These are phyloP conservation scores for Raffaelea deltoideospora DNA, from an alignment of 2,329 filamentous ascomycete genomes.

Conservation along the genomic window DNA sequence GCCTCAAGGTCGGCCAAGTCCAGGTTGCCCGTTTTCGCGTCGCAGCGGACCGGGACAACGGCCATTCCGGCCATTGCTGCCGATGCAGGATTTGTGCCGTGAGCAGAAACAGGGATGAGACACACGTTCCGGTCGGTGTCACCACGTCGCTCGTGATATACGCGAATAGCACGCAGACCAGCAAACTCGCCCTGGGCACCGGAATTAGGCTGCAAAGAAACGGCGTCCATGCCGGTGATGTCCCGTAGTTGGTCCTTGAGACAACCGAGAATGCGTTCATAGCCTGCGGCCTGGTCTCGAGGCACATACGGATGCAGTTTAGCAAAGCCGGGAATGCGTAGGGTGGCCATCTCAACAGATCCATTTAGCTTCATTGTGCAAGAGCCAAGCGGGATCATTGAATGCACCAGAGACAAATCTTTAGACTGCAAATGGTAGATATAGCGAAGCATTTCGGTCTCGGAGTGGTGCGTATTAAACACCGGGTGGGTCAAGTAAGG, in stretches of 20 bases:
- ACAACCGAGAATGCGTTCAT: conserved; percentile 52
- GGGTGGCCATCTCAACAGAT: conserved; percentile 80
- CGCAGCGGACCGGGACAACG: conserved; percentile 84
- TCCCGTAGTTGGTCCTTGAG: conserved; percentile 62
- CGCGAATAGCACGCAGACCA: conserved; percentile 74
- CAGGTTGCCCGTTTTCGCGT: conserved; percentile 73
- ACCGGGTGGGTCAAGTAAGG: conserved; percentile 75
- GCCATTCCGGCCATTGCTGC: conserved; percentile 94
- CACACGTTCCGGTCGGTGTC: conserved; percentile 73
- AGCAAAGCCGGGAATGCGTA: conserved; percentile 62
- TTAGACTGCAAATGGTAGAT: conserved; percentile 89
- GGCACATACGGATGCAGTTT: conserved; percentile 72
- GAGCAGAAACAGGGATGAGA: conserved; percentile 85
- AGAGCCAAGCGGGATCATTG: conserved; percentile 92
- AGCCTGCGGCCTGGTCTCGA: conserved; percentile 47
- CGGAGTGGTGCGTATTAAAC: conserved; percentile 89
- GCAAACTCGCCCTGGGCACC: conserved; percentile 93
- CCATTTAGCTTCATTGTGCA: conserved; percentile 98
- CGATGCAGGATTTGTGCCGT: conserved; percentile 90
- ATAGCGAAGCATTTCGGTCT: conserved; percentile 87
- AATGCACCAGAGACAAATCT: conserved; percentile 85
- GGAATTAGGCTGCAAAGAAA: conserved; percentile 87
- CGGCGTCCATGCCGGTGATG: conserved; percentile 82
- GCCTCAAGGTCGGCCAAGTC: conserved; percentile 72
- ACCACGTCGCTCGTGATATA: conserved; percentile 57